Evolutionary conservation across 345 rosid species (phyloP).

Genomic region (Populus euphratica): DNA sequence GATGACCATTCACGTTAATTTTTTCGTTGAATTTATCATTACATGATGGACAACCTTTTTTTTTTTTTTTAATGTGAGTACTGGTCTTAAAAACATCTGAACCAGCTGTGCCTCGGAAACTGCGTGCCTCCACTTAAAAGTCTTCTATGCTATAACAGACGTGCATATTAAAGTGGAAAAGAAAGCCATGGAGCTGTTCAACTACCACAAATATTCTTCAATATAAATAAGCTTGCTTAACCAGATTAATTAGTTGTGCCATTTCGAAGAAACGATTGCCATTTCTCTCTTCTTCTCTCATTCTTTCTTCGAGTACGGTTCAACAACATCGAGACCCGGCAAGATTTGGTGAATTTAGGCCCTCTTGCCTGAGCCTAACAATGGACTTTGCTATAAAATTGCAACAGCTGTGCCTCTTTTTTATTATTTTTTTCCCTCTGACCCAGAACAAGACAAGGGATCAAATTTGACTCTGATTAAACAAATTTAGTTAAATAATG

Average conservation of each 20-base stretch:
- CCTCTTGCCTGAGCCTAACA: constrained; percentile 43
- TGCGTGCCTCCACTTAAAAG: not conserved
- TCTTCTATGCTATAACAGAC: not conserved
- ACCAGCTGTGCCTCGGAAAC: not conserved
- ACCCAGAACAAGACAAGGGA: not conserved
- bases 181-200: constrained; percentile 23
- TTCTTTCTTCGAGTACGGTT: constrained; percentile 37
- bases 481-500: not conserved
- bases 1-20: no score
- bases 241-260: constrained; percentile 5
- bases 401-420: not conserved
- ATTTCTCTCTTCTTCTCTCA: not conserved
- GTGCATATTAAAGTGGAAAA: not conserved
- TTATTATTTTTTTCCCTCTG: not conserved
- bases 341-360: constrained; percentile 7
- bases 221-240: constrained; percentile 13
- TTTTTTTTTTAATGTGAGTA: not conserved
- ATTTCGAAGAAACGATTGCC: not conserved
- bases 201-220: constrained; percentile 22
- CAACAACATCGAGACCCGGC: constrained; percentile 30
- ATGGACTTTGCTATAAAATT: constrained; percentile 17
- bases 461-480: constrained; percentile 7
- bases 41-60: not conserved
- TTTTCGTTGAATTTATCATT: not conserved
- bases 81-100: not conserved